Percentiles rank a stretch among this genome's conserved stretches.
phyloP scores from a whole-genome alignment of 768 basidiomycete genomes.

The Hypholoma sublateritium region DNA sequence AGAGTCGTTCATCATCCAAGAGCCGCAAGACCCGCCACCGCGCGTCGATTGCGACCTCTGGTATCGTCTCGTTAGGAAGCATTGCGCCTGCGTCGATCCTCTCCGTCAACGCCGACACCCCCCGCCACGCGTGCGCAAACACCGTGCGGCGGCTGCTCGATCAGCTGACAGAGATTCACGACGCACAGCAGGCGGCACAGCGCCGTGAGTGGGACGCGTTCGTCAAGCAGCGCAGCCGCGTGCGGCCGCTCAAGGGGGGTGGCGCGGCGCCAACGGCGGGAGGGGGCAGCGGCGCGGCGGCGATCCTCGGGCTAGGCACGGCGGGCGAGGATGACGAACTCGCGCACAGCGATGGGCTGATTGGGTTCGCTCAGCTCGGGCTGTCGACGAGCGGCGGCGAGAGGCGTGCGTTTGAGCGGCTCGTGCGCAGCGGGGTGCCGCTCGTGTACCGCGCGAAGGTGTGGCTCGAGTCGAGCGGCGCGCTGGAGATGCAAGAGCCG shows the following conservation, averaged over 20 bases:
- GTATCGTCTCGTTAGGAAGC: conserved; percentile 18
- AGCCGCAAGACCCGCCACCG: conserved; percentile 48
- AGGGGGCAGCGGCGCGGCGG: conserved; percentile 49
- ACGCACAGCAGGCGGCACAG: conserved; percentile 66
- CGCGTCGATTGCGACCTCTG: conserved; percentile 35
- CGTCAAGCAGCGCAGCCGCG: conserved; percentile 65
- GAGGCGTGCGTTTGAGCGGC: conserved; percentile 71
- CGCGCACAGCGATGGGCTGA: conserved; percentile 77
- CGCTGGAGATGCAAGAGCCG: conserved; percentile 88
- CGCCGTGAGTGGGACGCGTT: conserved; percentile 89
- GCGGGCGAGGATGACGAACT: conserved; percentile 72
- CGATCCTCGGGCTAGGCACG: conserved; percentile 66
- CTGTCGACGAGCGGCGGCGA: conserved; percentile 75
- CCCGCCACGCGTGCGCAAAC: conserved; percentile 72
- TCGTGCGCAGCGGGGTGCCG: conserved; percentile 87
- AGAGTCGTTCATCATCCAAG: conserved; percentile 53
- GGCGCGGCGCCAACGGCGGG: conserved; percentile 17
- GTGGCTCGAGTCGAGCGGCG: conserved; percentile 94
- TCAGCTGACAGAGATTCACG: conserved; percentile 80
- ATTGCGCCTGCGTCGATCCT: conserved; percentile 53
- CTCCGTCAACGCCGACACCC: conserved; percentile 57
- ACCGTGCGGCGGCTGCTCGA: conserved; percentile 74
- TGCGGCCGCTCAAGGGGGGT: conserved; percentile 32
- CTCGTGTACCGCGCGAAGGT: conserved; percentile 84
- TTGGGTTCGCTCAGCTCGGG: conserved; percentile 91